Conservation (phyloP, 441 rosid species). For the Populus hybrid region DNA sequence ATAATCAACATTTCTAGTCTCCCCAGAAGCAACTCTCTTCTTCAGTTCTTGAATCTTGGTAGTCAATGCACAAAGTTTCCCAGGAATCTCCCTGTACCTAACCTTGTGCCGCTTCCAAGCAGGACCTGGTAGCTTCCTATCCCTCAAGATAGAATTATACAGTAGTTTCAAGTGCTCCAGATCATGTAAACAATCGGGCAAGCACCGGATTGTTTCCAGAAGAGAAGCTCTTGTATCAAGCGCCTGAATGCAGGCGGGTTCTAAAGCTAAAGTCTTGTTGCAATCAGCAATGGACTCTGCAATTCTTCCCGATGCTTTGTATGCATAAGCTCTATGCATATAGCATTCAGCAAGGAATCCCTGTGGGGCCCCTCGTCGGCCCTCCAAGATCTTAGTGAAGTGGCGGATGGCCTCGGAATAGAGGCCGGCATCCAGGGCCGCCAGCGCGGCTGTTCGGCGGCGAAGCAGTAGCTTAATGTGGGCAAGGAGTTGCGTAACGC, state of each 20-base stretch:
- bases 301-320: slow-evolving; percentile 56
- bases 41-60: slow-evolving; percentile 59
- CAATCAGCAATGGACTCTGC: slow-evolving; percentile 85
- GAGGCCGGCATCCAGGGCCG: slow-evolving; percentile 76
- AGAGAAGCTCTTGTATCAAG: slow-evolving; percentile 80
- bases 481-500: slow-evolving; percentile 57
- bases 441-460: slow-evolving; percentile 78
- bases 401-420: slow-evolving; percentile 82
- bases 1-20: slow-evolving; percentile 73
- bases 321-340: slow-evolving; percentile 73
- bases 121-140: slow-evolving; percentile 80
- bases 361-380: slow-evolving; percentile 78
- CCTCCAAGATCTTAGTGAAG: slow-evolving; percentile 77
- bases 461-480: slow-evolving; percentile 84
- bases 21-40: slow-evolving; percentile 66
- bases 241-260: slow-evolving; percentile 67
- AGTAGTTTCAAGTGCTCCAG: slow-evolving; percentile 79
- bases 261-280: slow-evolving; percentile 72
- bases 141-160: slow-evolving; percentile 72
- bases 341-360: slow-evolving; percentile 81
- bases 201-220: slow-evolving; percentile 63
- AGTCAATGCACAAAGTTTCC: slow-evolving; percentile 61
- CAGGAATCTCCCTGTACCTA: slow-evolving; percentile 70
- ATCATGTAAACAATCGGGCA: slow-evolving; percentile 78
- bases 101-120: slow-evolving; percentile 80